Base-by-base conservation (phyloP, 2,329 filamentous ascomycete genomes). In the Penicillium polonicum region DNA sequence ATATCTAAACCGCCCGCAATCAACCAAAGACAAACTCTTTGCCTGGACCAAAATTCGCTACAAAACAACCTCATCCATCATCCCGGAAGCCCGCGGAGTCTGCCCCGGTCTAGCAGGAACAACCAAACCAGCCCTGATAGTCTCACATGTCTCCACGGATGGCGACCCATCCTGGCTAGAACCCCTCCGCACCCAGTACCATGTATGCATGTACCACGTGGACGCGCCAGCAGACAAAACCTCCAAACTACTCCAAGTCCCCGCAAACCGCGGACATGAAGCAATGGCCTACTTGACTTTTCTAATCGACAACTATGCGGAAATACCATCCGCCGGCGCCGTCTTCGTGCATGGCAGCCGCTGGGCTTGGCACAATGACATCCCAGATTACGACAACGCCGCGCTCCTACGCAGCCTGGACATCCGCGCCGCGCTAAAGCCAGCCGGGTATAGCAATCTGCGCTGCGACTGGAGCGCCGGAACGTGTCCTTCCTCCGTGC, bases 401-500 rank as follows among this genome's bases (percentile, higher is more conserved):
- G 71, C 70, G 3, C 64, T 80, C 0, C 73, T 82, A 13, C 1
- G 57, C 61, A 0, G 55, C 60, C 70, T 82, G 13, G 73, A 81
- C 59, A 52, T 80, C 0, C 60, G 70, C 0, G 55, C 69, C 0
- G 79, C 79, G 1, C 67, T 81, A 1, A 60, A 66, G 9, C 65
- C 66, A 0, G 58, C 62, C 1, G 80, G 80, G 0, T 82, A 82
- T 61, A 75, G 80, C 53, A 82, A 82, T 57, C 68, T 82, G 29
- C 75, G 79, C 43, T 82, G 80, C 58, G 79, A 82, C 63, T 82
- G 80, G 80, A 79, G 76, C 39, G 71, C 73, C 1, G 78, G 79
- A 48, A 78, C 76, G 0, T 78, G 78, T 57, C 61, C 68, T 1
- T 41, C 68, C 0, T 66, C 68, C 2, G 66, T 70, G 0, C 64